Evolutionary conservation across 2,329 filamentous ascomycete genomes (phyloP), one percentile per base, ranked within the genome.

Genomic region (Bipolaris sorokiniana): DNA sequence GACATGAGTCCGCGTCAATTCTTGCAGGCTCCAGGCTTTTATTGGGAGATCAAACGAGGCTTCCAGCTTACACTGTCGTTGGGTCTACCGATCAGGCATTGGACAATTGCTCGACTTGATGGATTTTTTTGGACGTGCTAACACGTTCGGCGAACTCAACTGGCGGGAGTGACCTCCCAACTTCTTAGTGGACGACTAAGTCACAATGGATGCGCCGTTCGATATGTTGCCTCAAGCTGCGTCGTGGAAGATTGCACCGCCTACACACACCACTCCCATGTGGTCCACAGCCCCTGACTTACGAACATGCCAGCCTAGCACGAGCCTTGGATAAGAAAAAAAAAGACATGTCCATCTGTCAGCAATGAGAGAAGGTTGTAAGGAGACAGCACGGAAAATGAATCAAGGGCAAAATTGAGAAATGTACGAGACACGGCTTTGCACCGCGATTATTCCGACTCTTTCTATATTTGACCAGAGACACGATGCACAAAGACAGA

Each of bases 391-490:
- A 33, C 44, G n/a, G 10, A 44, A 54, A 41, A 54, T 26, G 26
- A 50, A 45, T 18, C 11, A 31, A 28, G 31, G 20, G 40, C 5
- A 26, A 33, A 18, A 36, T 41, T 44, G 51, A 51, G 50, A 28
- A 40, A 52, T 33, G 44, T 42, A 38, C 42, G 44, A 61, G 28
- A 51, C 46, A 44, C 9, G 48, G 47, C 42, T 34, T 61, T 50
- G 48, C 38, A 33, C 56, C 48, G 45, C 23, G 23, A 20, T 23
- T 31, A 26, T 55, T 50, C 44, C 51, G 40, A 38, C 59, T 59
- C 58, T 58, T 60, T 60, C 48, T 47, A 54, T 45, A 40, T 49
- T 54, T 51, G 38, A 37, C 50, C 40, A 45, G 46, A 60, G 48
- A 50, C 54, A 56, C 47, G 36, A 58, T 42, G 58, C 49, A 61